Evolutionary conservation across 768 basidiomycete genomes (phyloP).

Genomic region (Tulasnella sp.): DNA sequence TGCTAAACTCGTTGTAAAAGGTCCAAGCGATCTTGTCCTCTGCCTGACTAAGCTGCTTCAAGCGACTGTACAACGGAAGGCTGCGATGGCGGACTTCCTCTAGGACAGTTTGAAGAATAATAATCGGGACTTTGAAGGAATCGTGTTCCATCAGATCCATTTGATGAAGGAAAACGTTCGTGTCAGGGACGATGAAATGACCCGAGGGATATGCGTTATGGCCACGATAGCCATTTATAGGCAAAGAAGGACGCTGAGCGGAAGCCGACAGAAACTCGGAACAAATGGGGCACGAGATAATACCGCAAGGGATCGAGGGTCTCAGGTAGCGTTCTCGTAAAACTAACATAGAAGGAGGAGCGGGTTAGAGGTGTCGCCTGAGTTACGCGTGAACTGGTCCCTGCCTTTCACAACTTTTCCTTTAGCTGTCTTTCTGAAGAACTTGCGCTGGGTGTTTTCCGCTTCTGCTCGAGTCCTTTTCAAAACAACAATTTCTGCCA

Average conservation of each 20-base stretch:
- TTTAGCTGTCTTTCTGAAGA: constrained; percentile 90
- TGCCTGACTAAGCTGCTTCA: constrained; percentile 76
- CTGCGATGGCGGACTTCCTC: constrained; percentile 96
- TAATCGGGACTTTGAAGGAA: constrained; percentile 70
- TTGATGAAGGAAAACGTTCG: constrained; percentile 93
- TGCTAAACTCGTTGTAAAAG: constrained; percentile 82
- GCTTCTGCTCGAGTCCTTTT: constrained; percentile 71
- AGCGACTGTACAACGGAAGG: constrained; percentile 85
- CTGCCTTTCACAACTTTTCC: constrained; percentile 92
- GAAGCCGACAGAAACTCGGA: constrained; percentile 27
- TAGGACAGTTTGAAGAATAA: constrained; percentile 90
- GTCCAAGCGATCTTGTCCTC: constrained; percentile 85
- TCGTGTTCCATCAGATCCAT: constrained; percentile 91
- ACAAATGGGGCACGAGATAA: constrained; percentile 67
- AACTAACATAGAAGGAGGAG: constrained; percentile 47
- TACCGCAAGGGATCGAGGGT: constrained; percentile 85
- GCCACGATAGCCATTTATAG: constrained; percentile 53
- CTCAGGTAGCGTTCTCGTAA: constrained; percentile 91
- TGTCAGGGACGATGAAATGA: constrained; percentile 87
- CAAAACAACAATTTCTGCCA: constrained; percentile 58
- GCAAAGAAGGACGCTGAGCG: constrained; percentile 48
- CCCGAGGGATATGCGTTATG: constrained; percentile 61
- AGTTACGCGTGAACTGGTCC: constrained; percentile 28
- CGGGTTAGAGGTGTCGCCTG: constrained; percentile 2
- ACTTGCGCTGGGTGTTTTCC: constrained; percentile 78